Base-by-base conservation (phyloP, 2,329 filamentous ascomycete species). In the Hypoxylon sp. region DNA sequence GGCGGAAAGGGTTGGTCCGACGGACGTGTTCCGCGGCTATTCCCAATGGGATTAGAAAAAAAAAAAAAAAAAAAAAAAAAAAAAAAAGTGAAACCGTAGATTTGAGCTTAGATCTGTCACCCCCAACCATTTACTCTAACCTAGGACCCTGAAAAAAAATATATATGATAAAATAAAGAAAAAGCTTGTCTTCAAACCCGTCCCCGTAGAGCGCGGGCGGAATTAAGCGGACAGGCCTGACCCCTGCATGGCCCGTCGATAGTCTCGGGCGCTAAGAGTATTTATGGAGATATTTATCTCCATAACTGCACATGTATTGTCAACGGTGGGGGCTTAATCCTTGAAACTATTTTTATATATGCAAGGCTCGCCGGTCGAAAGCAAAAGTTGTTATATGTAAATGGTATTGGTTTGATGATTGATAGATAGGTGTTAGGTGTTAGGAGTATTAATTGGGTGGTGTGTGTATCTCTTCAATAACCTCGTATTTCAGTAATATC, bases 211-310 rank as follows among this genome's bases (percentile, higher is more conserved):
- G 63, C 53, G 51, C 56, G 52, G 61, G 61, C 53, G 61, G 60
- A 55, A 52, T 44, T 39, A 64, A 62, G 55, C 46, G 60, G 54
- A 42, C 29, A 62, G 51, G 56, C 48, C 31, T 60, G 33, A 70
- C 47, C 67, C 67, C 64, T 67, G 64, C 50, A 53, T 22, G 11
- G 22, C 46, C 57, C 64, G 64, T 67, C 64, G 61, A 70, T 70
- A 70, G 65, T 68, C 57, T 60, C 53, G 51, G 65, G 56, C 61
- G 65, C 61, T 63, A 67, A 62, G 42, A 26, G 55, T 51, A 57
- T 47, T 24, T 39, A 53, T 39, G 24, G 26, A 14, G 24, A 31
- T 31, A 50, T 53, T 33, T 47, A 47, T 47, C 42, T 47, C 54
- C 33, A 22, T 37, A 42, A 26, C 33, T 39, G 33, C 51, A 42